Evolutionary conservation across 2,329 filamentous ascomycete genomes (phyloP).

Genomic region (Setomelanomma holmii): DNA sequence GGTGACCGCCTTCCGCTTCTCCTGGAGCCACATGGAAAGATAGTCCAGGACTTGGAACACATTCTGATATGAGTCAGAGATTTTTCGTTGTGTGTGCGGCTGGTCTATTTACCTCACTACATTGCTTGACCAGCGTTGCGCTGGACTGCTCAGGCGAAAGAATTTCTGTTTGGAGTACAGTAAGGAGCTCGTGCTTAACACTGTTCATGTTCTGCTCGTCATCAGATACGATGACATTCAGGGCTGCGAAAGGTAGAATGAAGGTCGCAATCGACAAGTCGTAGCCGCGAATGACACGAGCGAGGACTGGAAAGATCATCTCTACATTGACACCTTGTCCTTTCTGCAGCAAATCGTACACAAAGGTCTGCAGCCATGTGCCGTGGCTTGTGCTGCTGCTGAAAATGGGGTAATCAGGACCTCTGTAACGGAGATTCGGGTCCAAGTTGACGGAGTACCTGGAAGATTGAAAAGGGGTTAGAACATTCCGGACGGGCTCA

Average conservation of each 20-base stretch:
- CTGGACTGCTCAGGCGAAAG: conserved; percentile 62
- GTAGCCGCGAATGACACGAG: conserved; percentile 82
- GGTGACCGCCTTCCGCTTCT: conserved; percentile 65
- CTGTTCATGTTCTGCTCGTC: conserved; percentile 68
- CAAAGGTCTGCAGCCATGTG: conserved; percentile 81
- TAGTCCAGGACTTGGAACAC: conserved; percentile 93
- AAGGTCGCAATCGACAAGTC: conserved; percentile 88
- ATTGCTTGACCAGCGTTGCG: conserved; percentile 79
- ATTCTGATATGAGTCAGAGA: conserved; percentile 71
- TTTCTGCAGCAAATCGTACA: conserved; percentile 81
- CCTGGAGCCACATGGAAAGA: conserved; percentile 85
- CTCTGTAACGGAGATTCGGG: conserved; percentile 37
- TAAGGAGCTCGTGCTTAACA: conserved; percentile 75
- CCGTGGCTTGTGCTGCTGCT: conserved; percentile 71
- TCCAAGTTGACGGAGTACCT: conserved; percentile 71
- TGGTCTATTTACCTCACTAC: conserved; percentile 74
- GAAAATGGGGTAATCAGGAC: conserved; percentile 76
- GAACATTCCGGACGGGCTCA: conserved; percentile 76
- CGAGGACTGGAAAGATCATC: conserved; percentile 80
- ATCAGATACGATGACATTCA: conserved; percentile 82
- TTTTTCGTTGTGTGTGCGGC: conserved; percentile 30
- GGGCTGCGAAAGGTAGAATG: conserved; percentile 82
- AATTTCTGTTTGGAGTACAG: conserved; percentile 73
- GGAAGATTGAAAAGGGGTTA: conserved; percentile 89
- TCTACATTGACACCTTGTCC: conserved; percentile 76